A percentile compares a stretch with the other conserved stretches of the same genome.
Conservation (phyloP, 352 stramenopile genomes). For the Pythium oligandrum region DNA sequence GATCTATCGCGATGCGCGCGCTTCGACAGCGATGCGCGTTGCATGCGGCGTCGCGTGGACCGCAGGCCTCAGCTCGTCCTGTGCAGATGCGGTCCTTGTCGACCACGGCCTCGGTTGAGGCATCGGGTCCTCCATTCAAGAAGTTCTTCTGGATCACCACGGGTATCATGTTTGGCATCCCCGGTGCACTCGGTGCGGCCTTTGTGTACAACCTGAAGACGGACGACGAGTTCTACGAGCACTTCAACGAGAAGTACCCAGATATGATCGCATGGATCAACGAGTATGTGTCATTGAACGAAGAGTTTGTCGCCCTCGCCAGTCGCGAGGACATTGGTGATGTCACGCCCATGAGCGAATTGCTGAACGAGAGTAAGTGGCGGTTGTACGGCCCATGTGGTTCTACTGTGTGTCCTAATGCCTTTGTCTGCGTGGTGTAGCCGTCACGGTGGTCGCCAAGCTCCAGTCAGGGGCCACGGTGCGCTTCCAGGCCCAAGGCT, state of each 20-base stretch:
- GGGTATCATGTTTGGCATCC: constrained; percentile 76
- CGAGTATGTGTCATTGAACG: constrained; percentile 57
- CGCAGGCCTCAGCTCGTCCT: too few relatives aligned
- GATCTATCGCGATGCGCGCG: too few relatives aligned
- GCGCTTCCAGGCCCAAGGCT: constrained; percentile 47
- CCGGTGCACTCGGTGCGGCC: constrained; percentile 41
- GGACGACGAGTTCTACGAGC: constrained; percentile 79
- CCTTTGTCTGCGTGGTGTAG: constrained; percentile 18
- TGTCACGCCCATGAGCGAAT: constrained; percentile 41
- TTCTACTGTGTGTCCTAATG: background rate
- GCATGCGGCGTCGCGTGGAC: too few relatives aligned
- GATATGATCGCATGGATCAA: constrained; percentile 67
- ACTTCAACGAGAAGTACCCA: constrained; percentile 81
- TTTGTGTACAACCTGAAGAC: constrained; percentile 84
- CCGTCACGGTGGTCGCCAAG: constrained; percentile 52
- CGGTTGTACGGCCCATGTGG: background rate
- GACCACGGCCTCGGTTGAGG: background rate
- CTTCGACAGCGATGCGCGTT: too few relatives aligned
- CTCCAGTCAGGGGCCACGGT: constrained; percentile 53
- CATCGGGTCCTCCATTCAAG: constrained; percentile 44
- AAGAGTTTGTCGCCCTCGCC: constrained; percentile 31
- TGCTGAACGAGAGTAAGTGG: constrained; percentile 64
- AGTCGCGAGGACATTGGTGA: constrained; percentile 67
- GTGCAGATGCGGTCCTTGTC: too few relatives aligned
- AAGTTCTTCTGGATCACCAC: constrained; percentile 76